Percentiles rank a stretch among this genome's conserved stretches.
These are phyloP conservation scores for Hyphopichia homilentoma DNA, from an alignment of 805 yeast species.

Conservation along the genomic window DNA sequence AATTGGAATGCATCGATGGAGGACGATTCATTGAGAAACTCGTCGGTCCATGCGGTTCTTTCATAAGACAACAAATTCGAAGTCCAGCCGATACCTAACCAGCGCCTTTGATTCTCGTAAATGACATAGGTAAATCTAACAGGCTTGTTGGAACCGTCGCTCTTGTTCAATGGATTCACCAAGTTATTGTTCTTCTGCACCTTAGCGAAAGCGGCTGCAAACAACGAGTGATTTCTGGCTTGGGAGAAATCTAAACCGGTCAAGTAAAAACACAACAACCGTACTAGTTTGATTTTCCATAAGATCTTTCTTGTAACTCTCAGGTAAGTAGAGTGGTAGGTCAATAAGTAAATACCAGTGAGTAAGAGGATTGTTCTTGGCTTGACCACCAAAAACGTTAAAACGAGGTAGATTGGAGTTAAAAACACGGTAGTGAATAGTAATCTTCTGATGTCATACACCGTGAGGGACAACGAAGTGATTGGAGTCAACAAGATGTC, in stretches of 20 bases:
- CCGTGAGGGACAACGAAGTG: constrained; percentile 64
- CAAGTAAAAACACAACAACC: constrained; percentile 71
- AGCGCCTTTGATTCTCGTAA: constrained; percentile 91
- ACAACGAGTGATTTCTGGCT: constrained; percentile 42
- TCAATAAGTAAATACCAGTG: constrained; percentile 57
- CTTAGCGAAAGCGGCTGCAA: constrained; percentile 54
- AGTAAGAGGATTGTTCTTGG: constrained; percentile 65
- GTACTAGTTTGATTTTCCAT: constrained; percentile 75
- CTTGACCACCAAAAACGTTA: constrained; percentile 62
- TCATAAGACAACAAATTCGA: constrained; percentile 86
- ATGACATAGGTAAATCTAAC: constrained; percentile 88
- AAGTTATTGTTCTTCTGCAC: constrained; percentile 37
- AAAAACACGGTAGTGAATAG: constrained; percentile 79
- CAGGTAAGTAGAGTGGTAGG: constrained; percentile 86
- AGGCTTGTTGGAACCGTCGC: constrained; percentile 28
- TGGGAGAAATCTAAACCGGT: constrained; percentile 79
- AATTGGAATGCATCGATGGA: constrained; percentile 73
- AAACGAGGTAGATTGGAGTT: constrained; percentile 77
- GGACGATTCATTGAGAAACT: constrained; percentile 80
- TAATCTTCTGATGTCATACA: constrained; percentile 75
- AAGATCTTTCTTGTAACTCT: constrained; percentile 77
- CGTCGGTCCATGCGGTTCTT: constrained; percentile 97
- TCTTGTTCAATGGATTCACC: constrained; percentile 12
- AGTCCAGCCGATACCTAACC: constrained; percentile 99
- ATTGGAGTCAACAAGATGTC: constrained; percentile 81